phyloP scores from a whole-genome alignment of 768 basidiomycete genomes.

The Hygrophoropsis aurantiaca region DNA sequence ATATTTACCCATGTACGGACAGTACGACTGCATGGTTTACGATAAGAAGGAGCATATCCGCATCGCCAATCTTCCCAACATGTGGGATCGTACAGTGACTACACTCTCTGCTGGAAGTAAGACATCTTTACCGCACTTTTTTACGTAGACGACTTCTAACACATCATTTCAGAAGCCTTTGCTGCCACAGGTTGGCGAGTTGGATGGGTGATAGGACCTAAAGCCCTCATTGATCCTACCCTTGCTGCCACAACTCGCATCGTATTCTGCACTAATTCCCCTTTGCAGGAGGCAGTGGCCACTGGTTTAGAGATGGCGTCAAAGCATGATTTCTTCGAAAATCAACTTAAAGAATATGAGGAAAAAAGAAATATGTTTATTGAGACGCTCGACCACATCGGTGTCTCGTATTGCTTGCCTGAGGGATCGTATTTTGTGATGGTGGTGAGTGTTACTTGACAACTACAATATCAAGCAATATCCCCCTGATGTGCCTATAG shows the following conservation, averaged over 20 bases:
- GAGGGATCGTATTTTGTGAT: constrained; percentile 92
- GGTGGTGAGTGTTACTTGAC: constrained; percentile 47
- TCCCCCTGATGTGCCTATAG: constrained; percentile 37
- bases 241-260: constrained; percentile 92
- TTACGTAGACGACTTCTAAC: background rate
- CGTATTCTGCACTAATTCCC: constrained; percentile 93
- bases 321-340: constrained; percentile 73
- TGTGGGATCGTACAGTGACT: constrained; percentile 98
- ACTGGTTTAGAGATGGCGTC: constrained; percentile 81
- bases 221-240: constrained; percentile 79
- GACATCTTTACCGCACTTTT: background rate
- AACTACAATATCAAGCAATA: background rate
- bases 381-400: constrained; percentile 78
- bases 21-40: constrained; percentile 95
- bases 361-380: constrained; percentile 75
- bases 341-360: constrained; percentile 72
- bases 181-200: constrained; percentile 97
- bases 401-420: constrained; percentile 82
- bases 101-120: constrained; percentile 94
- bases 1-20: background rate
- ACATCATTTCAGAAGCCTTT: constrained; percentile 86
- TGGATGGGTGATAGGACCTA: constrained; percentile 92
- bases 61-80: constrained; percentile 91
- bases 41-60: constrained; percentile 88
- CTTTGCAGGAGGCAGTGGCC: constrained; percentile 92